Base-by-base conservation (phyloP, 768 basidiomycete species). In the Serendipita sp. region DNA sequence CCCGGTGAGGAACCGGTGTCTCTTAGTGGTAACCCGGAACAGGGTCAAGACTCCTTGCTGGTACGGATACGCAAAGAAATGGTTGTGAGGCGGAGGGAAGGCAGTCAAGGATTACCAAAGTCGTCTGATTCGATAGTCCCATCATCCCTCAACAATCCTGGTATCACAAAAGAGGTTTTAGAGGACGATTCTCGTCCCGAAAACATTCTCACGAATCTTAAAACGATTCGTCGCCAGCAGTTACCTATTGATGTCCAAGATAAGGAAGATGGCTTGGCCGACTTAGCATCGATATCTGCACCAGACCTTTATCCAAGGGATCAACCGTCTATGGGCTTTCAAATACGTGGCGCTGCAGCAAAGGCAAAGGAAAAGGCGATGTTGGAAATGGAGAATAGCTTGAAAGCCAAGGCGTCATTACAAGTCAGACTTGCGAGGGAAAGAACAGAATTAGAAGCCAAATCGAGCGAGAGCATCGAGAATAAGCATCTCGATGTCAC, bases 111-210 rank as follows among this genome's bases (percentile, higher is more conserved):
- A 64, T 36, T 58, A 34, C 13, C 18, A 43, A 58, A n/a, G 11
- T 15, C 18, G 3, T 27, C 44, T 15, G 40, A n/a, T 29, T 13
- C 27, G 16, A 5, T 40, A 40, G 13, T 40, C 37, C 37, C 6
- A 6, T 5, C 13, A 13, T 40, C 37, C 13, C 37, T 40, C 37
- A 40, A n/a, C 62, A 67, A 67, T 67, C 67, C 52, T 63, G 66
- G 44, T 11, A 15, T n/a, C 63, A 60, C 34, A 3, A 0, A 48
- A 31, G 36, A 5, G 18, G n/a, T n/a, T 43, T 40, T 40, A 18
- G 37, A 10, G 5, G 63, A 33, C n/a, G 33, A 58, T 53, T 50
- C 34, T 34, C 65, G 27, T 52, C 27, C 27, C 50, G 50, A 33
- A 27, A 27, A 52, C 50, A 33, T 52, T 52, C 50, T 33, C 50